Conservation (phyloP, 2,329 filamentous ascomycete genomes). For the Lasiodiplodia sp. region DNA sequence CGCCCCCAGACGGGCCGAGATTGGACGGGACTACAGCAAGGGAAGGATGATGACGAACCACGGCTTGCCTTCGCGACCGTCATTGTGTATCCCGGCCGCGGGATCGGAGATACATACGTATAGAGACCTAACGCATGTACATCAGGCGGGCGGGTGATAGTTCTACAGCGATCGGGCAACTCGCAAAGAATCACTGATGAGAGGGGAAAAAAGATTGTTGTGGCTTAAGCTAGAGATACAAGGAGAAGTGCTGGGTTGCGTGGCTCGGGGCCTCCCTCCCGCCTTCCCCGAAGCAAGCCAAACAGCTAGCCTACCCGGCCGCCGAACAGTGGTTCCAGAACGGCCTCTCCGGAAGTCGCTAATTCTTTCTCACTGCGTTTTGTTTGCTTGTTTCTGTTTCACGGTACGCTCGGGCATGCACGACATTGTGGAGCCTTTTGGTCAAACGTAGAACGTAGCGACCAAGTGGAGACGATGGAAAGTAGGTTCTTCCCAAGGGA, state of each 20-base stretch:
- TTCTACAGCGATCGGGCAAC: neutral
- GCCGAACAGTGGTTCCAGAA: neutral
- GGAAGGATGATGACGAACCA: neutral
- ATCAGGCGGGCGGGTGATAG: neutral
- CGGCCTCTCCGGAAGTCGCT: neutral
- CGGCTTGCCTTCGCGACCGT: neutral
- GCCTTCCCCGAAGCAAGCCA: neutral
- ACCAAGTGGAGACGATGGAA: neutral
- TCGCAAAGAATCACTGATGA: neutral
- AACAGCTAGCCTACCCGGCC: neutral
- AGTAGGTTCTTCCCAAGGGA: neutral
- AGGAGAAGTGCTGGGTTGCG: neutral
- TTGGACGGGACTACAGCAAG: neutral
- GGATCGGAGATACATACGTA: neutral
- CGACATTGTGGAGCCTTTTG: neutral
- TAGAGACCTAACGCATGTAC: neutral
- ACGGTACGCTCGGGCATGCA: neutral
- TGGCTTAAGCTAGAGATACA: neutral
- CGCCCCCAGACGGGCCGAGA: neutral
- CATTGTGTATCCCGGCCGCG: neutral
- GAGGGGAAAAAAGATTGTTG: neutral
- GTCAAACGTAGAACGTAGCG: neutral
- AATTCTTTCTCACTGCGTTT: neutral
- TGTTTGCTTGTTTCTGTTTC: neutral
- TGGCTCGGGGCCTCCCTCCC: neutral